phyloP scores from a whole-genome alignment of 1,284 basidiomycete species.

The Irpex sp. region DNA sequence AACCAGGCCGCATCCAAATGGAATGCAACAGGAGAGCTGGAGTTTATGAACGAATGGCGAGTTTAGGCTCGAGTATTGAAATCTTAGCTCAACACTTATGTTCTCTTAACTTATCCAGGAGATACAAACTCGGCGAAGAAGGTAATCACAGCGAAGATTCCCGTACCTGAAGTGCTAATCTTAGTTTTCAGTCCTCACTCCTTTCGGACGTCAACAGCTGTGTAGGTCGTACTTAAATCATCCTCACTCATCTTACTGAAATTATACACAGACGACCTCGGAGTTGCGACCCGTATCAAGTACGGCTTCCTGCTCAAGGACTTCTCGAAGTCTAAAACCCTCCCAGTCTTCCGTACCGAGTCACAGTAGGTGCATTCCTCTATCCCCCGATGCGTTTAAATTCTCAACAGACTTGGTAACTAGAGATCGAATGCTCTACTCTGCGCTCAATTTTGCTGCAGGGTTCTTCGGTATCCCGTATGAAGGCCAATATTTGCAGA shows the following conservation, averaged over 20 bases:
- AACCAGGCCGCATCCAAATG: constrained; percentile 51
- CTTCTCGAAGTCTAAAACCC: constrained; percentile 65
- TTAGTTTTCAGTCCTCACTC: constrained; percentile 57
- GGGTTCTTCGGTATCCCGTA: constrained; percentile 86
- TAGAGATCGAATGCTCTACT: constrained; percentile 80
- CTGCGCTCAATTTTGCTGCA: constrained; percentile 80
- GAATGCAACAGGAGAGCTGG: constrained; percentile 59
- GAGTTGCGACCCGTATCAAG: constrained; percentile 70
- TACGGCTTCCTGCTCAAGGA: constrained; percentile 80
- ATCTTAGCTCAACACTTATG: not conserved
- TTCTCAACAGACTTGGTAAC: not conserved
- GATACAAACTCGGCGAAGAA: constrained; percentile 80
- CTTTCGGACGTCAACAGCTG: constrained; percentile 78
- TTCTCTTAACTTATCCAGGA: constrained; percentile 41
- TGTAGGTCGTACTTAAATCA: constrained; percentile 39
- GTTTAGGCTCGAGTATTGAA: not conserved
- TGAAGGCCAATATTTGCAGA: constrained; percentile 75
- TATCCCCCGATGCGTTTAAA: too few relatives aligned
- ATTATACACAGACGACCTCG: constrained; percentile 53
- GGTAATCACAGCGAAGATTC: constrained; percentile 29
- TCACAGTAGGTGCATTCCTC: constrained; percentile 56
- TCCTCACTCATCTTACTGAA: not conserved
- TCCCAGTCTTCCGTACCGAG: constrained; percentile 87
- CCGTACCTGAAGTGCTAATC: not conserved
- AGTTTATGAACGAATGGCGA: constrained; percentile 76